phyloP scores from a whole-genome alignment of 305 asterid species.

The Fraxinus baroniana region DNA sequence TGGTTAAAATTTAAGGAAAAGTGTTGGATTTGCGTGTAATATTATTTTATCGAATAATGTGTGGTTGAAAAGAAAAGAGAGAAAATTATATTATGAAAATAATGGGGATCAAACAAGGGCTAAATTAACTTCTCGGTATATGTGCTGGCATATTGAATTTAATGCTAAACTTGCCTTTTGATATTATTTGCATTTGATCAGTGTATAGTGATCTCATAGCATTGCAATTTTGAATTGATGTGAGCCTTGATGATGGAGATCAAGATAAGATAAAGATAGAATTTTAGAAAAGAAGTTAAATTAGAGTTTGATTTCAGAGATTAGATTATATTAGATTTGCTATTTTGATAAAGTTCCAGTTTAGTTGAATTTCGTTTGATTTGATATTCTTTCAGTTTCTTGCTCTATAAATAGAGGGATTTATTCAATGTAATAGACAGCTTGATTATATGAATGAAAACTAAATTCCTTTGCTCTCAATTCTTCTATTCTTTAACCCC shows the following conservation, averaged over 20 bases:
- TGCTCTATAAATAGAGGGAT: background rate
- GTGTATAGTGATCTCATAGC: slow-evolving; percentile 1
- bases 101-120: background rate
- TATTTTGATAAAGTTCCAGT: too few relatives aligned
- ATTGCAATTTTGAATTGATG: background rate
- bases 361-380: background rate
- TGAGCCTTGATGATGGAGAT: background rate
- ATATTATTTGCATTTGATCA: background rate
- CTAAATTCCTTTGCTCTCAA: background rate
- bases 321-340: background rate
- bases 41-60: too few relatives aligned
- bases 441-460: background rate
- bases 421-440: background rate
- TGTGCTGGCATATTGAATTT: background rate
- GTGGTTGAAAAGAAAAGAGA: background rate
- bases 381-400: background rate
- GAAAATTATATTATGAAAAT: too few relatives aligned
- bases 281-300: background rate
- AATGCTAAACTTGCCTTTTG: slow-evolving; percentile 9
- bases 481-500: background rate
- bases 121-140: slow-evolving; percentile 1
- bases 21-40: too few relatives aligned
- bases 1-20: too few relatives aligned
- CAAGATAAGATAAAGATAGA: background rate
- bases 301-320: background rate